phyloP scores from a whole-genome alignment of 78 protist species.

The Dictyostelium citrinum region DNA sequence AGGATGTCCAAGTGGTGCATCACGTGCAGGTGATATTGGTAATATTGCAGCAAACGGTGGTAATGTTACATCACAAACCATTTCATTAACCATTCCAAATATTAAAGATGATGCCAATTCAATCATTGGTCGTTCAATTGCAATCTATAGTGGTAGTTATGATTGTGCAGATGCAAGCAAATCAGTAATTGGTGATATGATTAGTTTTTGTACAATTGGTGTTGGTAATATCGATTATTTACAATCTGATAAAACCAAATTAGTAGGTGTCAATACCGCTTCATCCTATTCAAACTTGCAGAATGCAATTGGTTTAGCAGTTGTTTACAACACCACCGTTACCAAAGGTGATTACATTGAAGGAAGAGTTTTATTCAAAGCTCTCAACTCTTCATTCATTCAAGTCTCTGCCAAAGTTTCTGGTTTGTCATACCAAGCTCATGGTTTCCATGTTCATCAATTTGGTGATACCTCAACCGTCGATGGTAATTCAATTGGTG shows the following conservation, averaged over 20 bases:
- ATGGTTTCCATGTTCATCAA: conserved; percentile 42
- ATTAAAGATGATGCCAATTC: neutral
- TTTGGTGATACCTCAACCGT: neutral
- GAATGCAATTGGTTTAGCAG: neutral
- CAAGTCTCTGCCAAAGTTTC: neutral
- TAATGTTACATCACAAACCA: neutral
- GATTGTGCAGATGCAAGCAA: neutral
- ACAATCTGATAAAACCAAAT: neutral
- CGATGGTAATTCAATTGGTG: conserved; percentile 18
- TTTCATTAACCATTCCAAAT: neutral
- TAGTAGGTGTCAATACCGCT: neutral
- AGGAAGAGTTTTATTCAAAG: neutral
- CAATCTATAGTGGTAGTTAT: neutral
- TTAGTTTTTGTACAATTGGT: neutral
- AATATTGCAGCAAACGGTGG: neutral
- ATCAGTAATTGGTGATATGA: neutral
- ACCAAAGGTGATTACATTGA: neutral
- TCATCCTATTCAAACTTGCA: neutral
- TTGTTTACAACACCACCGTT: neutral
- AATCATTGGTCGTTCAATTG: conserved; percentile 6
- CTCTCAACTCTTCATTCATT: neutral
- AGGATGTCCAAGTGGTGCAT: neutral
- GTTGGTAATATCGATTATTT: neutral
- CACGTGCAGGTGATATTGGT: conserved; percentile 5
- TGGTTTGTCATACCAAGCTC: neutral